Evolutionary conservation across 495 filamentous ascomycete genomes (phyloP).

Genomic region (Cercophora scortea): DNA sequence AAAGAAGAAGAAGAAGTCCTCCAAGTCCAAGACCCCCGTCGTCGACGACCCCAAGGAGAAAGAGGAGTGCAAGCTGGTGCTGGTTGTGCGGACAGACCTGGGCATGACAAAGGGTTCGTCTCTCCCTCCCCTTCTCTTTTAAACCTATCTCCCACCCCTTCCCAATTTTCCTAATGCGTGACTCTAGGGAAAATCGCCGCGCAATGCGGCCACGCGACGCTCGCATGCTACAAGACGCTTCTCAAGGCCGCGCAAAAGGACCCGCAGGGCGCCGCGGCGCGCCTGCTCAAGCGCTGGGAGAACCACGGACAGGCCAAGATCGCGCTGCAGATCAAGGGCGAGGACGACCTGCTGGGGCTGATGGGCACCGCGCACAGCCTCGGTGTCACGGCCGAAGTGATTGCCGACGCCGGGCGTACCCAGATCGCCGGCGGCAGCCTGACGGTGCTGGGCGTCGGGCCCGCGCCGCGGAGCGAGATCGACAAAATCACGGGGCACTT

Average conservation of each 20-base stretch:
- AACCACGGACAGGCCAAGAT: constrained; percentile 80
- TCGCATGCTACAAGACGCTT: constrained; percentile 90
- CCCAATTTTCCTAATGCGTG: too few relatives aligned
- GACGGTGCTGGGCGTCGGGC: constrained; percentile 83
- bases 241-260: constrained; percentile 38
- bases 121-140: not conserved
- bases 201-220: constrained; percentile 90
- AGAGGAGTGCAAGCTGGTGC: constrained; percentile 90
- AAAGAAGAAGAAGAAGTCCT: constrained; percentile 4
- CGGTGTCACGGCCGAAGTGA: constrained; percentile 78
- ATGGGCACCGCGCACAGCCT: constrained; percentile 73
- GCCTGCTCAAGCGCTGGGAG: constrained; percentile 82
- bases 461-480: constrained; percentile 80
- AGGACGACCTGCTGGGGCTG: constrained; percentile 73
- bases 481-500: constrained; percentile 80
- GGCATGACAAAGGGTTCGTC: constrained; percentile 86
- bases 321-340: constrained; percentile 71
- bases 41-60: constrained; percentile 36
- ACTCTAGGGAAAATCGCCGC: constrained; percentile 90
- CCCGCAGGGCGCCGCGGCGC: constrained; percentile 42
- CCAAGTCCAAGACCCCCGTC: constrained; percentile 1
- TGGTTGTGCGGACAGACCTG: constrained; percentile 87
- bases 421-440: constrained; percentile 90
- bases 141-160: not conserved
- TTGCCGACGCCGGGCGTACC: constrained; percentile 91